Conservation (phyloP, 2,329 filamentous ascomycete genomes). For the Grosmannia penicillata region DNA sequence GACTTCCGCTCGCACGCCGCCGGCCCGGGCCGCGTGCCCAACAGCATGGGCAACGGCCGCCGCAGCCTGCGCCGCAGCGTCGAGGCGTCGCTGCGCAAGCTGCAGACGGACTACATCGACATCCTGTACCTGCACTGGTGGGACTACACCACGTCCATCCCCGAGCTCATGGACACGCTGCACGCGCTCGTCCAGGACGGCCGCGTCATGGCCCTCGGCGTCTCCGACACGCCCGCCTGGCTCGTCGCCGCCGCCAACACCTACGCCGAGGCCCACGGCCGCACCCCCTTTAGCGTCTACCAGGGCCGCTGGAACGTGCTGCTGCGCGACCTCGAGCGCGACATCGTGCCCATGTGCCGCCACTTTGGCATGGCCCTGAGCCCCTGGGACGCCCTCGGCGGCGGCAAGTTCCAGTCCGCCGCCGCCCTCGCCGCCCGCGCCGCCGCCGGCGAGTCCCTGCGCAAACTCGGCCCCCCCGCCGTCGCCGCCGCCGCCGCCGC, state of each 20-base stretch:
- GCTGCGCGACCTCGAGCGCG: constrained; percentile 20
- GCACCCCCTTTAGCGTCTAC: constrained; percentile 23
- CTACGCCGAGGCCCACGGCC: constrained; percentile 20
- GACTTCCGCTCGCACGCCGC: constrained; percentile 24
- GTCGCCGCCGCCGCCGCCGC: constrained; percentile 5
- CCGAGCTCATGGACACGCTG: constrained; percentile 27
- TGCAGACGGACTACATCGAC: constrained; percentile 29
- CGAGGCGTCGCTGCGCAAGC: constrained; percentile 26
- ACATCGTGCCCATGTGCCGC: constrained; percentile 26
- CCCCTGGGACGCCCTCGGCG: constrained; percentile 46
- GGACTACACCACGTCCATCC: constrained; percentile 25
- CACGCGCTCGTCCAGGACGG: constrained; percentile 25
- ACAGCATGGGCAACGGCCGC: constrained; percentile 27
- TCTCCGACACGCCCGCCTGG: constrained; percentile 25
- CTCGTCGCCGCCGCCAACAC: constrained; percentile 22
- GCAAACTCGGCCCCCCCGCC: too few species aligned
- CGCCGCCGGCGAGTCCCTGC: constrained; percentile 23
- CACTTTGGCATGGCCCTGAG: constrained; percentile 33
- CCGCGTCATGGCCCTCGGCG: constrained; percentile 26
- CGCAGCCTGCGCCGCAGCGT: constrained; percentile 26
- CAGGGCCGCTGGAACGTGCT: constrained; percentile 24
- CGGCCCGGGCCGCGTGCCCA: constrained; percentile 23
- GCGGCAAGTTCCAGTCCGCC: constrained; percentile 31
- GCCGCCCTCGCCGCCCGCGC: constrained; percentile 16
- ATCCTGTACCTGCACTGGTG: constrained; percentile 30